These are phyloP conservation scores for Aleurites moluccanus DNA, from an alignment of 441 rosid genomes.

Conservation along the genomic window DNA sequence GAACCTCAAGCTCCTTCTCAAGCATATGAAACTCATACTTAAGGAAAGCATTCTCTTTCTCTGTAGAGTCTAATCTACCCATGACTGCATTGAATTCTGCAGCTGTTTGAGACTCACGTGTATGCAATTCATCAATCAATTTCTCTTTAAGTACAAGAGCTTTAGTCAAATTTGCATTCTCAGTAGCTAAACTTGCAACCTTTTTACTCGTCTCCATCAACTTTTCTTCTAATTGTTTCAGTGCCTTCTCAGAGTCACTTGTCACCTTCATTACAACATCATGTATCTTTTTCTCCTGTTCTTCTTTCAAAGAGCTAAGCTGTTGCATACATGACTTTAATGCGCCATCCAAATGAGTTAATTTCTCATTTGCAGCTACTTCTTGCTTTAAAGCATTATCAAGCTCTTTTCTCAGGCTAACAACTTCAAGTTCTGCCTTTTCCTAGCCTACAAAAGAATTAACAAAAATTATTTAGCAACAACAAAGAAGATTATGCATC, in stretches of 20 bases:
- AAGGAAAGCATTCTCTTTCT: conserved; percentile 70
- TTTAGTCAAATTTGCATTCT: conserved; percentile 66
- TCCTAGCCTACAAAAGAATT: conserved; percentile 58
- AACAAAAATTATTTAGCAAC: not conserved
- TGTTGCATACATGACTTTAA: conserved; percentile 78
- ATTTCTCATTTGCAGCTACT: conserved; percentile 55
- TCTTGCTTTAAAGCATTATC: conserved; percentile 57
- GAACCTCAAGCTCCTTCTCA: conserved; percentile 81
- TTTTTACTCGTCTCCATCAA: conserved; percentile 59
- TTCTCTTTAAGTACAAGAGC: conserved; percentile 68
- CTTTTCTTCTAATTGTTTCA: conserved; percentile 61
- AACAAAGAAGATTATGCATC: not conserved
- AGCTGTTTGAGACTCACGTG: conserved; percentile 60
- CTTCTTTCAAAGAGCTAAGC: conserved; percentile 67
- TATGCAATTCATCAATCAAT: conserved; percentile 62
- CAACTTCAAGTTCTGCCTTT: conserved; percentile 74
- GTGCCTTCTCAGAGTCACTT: conserved; percentile 61
- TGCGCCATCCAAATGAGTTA: conserved; percentile 64
- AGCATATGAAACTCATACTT: conserved; percentile 80
- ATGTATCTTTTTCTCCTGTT: conserved; percentile 63
- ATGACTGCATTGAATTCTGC: conserved; percentile 75
- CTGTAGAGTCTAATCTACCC: conserved; percentile 69
- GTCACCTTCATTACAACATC: conserved; percentile 53
- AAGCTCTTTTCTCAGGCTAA: conserved; percentile 58
- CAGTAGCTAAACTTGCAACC: conserved; percentile 62